Evolutionary conservation across 164 flowering plant species (phyloP), one percentile per base, ranked within the genome.

Genomic region (Dillenia turbinata): DNA sequence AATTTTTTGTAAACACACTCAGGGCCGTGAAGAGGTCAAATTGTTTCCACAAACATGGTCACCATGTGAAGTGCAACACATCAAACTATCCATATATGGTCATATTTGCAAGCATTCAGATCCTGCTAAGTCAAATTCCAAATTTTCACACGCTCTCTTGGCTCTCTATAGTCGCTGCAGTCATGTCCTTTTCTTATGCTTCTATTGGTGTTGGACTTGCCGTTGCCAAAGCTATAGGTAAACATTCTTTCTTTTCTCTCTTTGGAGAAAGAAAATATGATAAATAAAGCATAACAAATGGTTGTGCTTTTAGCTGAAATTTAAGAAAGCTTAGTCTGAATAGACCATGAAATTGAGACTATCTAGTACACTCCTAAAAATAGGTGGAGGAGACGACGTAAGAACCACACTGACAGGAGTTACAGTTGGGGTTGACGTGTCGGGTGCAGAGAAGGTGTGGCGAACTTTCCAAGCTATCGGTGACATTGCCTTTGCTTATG

Each of bases 401-500:
- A 71, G 75, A 74, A 94, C 96, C 53, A 67, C 66, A 24, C 61
- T 94, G 45, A 85, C 96, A 0, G 99, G 99, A 1, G 73, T 75
- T 54, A 67, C 69, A 22, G 79, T 88, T 2, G 97, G 96, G 0
- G 79, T 83, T 9, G 96, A 91, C 65, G 92, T 89, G 59, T 24
- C 96, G 9, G 79, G 73, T 0, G 15, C 72, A 2, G 92, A 90
- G 65, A 94, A 94, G 66, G 75, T 91, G 9, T 94, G 96, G 95
- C 77, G 71, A 52, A 71, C 77, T 7, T 94, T 89, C 71, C 95
- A 87, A 71, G 86, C 98, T 22, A 69, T 94, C 9, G 98, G 98
- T n/a, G 79, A 91, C 67, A 89, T 94, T 12, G 96, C 99, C 17
- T 91, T 91, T 55, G 97, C 99, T 11, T 94, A 89, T 70, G 84